Base-by-base conservation (phyloP, 179 eudicot genomes). In the Spinacia oleracea region DNA sequence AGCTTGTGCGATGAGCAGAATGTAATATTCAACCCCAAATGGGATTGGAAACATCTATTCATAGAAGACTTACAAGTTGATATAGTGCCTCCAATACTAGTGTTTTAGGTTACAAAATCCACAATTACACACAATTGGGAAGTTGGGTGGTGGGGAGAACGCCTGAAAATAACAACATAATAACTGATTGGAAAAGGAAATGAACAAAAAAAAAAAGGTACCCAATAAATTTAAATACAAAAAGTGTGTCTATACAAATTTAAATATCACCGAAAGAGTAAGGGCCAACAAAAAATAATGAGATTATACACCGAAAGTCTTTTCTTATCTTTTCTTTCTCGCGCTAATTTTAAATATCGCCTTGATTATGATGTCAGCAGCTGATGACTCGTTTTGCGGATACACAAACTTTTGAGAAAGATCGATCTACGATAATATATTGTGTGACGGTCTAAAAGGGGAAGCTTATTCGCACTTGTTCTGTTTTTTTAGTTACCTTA, bases 291-390 rank as follows among this genome's bases (percentile, higher is more conserved):
- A 21, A 9, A 12, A 40, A 38, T 20, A 67, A 10, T 38, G 50
- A 38, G 1, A 67, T 20, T 20, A 18, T 21, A 38, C 72, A 69
- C 73, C 53, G 73, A 69, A 69, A 69, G 55, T 20, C 25, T 15
- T 23, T 43, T 69, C 51, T 43, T 69, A 69, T 23, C 73, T 40
- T 69, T 42, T n/a, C n/a, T n/a, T n/a, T n/a, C n/a, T n/a, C n/a
- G n/a, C n/a, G n/a, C n/a, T n/a, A n/a, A n/a, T n/a, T n/a, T n/a
- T n/a, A n/a, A n/a, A n/a, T n/a, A n/a, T n/a, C n/a, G n/a, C n/a
- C n/a, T n/a, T n/a, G n/a, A n/a, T n/a, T n/a, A n/a, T n/a, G n/a
- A n/a, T n/a, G n/a, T n/a, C n/a, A n/a, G n/a, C n/a, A n/a, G n/a
- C n/a, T n/a, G n/a, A n/a, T n/a, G n/a, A n/a, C n/a, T n/a, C n/a